A percentile compares a stretch with the other conserved stretches of the same genome.
Evolutionary conservation across 139 green algal species (phyloP).

Genomic region (Tetradesmus obliquus): DNA sequence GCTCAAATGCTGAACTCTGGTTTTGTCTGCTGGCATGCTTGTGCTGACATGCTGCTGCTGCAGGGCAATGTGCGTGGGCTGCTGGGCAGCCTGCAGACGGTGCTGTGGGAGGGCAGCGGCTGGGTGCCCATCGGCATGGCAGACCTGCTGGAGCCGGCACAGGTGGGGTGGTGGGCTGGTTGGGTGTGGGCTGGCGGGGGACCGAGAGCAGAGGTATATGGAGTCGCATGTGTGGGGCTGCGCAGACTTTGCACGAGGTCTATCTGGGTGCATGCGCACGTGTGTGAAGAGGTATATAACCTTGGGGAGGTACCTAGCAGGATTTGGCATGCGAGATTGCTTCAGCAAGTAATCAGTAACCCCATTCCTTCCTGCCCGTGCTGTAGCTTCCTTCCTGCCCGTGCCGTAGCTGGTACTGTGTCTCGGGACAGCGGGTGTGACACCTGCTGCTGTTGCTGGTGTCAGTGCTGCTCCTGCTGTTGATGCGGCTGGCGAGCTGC

Average conservation of each 20-base stretch:
- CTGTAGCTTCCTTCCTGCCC: too few relatives aligned
- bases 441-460: background rate
- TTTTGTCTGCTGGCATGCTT: background rate
- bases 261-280: background rate
- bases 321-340: too few relatives aligned
- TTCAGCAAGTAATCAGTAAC: too few relatives aligned
- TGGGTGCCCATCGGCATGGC: conserved; percentile 83
- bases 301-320: too few relatives aligned
- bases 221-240: background rate
- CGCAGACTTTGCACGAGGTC: background rate
- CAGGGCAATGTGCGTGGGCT: conserved; percentile 92
- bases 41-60: conserved; percentile 37
- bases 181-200: background rate
- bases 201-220: background rate
- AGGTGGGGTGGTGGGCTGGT: conserved; percentile 43
- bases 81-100: conserved; percentile 84
- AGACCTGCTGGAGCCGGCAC: conserved; percentile 84
- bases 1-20: too few relatives aligned
- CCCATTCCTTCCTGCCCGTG: too few relatives aligned
- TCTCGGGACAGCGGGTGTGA: too few relatives aligned
- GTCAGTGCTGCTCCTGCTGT: too few relatives aligned
- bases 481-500: too few relatives aligned
- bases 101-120: conserved; percentile 89
- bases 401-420: too few relatives aligned
- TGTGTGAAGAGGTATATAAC: background rate